phyloP scores from a whole-genome alignment of 1,284 basidiomycete species.

The Flammula alnicola region DNA sequence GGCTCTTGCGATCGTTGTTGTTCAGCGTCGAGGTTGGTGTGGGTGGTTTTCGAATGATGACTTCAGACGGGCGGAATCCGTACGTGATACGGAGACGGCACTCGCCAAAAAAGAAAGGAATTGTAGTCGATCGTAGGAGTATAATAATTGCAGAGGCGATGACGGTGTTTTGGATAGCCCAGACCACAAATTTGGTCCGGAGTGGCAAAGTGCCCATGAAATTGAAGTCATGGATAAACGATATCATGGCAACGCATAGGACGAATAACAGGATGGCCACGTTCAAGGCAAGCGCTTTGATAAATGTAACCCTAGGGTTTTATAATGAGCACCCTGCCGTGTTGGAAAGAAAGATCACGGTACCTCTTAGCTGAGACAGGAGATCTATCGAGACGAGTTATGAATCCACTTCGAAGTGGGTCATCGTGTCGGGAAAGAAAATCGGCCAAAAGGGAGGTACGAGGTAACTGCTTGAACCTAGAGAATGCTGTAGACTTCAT shows the following conservation, averaged over 20 bases:
- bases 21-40: slow-evolving; percentile 2
- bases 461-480: slow-evolving; percentile 26
- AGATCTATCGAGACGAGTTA: slow-evolving; percentile 35
- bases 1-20: not conserved
- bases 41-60: slow-evolving; percentile 33
- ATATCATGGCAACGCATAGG: slow-evolving; percentile 22
- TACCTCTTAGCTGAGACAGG: slow-evolving; percentile 30
- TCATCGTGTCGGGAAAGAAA: slow-evolving; percentile 33
- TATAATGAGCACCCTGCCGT: too few relatives aligned
- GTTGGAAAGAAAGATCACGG: not conserved
- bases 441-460: slow-evolving; percentile 22
- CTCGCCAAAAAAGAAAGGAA: slow-evolving; percentile 38
- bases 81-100: slow-evolving; percentile 32
- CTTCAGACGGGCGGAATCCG: slow-evolving; percentile 34
- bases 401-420: slow-evolving; percentile 29
- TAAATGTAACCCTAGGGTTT: slow-evolving; percentile 32
- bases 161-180: slow-evolving; percentile 30
- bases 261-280: slow-evolving; percentile 24
- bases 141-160: slow-evolving; percentile 29
- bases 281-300: slow-evolving; percentile 32
- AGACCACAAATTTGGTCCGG: slow-evolving; percentile 23
- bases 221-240: slow-evolving; percentile 24
- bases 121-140: slow-evolving; percentile 30
- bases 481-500: slow-evolving; percentile 22
- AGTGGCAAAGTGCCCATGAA: slow-evolving; percentile 16